phyloP scores from a whole-genome alignment of 805 yeast species.

The Sungouiella blattae region DNA sequence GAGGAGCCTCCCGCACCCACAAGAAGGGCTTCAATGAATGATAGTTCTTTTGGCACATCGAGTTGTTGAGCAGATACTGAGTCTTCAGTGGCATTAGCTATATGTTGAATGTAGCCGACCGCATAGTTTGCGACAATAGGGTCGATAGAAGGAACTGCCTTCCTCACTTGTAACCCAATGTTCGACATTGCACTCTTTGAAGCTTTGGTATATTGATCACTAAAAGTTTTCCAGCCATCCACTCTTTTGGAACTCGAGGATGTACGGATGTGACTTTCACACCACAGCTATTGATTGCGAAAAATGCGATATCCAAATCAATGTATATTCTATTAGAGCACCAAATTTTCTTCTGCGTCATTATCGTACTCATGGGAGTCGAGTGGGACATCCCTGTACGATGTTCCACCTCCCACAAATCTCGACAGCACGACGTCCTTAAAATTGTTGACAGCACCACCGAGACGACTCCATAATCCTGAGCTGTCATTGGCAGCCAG shows the following conservation, averaged over 20 bases:
- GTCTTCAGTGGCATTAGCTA: conserved; percentile 75
- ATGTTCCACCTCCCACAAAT: conserved; percentile 5
- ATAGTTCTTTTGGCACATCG: conserved; percentile 63
- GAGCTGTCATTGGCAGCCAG: conserved; percentile 1
- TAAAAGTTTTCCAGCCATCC: conserved; percentile 2
- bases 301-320: too few species aligned
- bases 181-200: conserved; percentile 33
- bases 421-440: conserved; percentile 16
- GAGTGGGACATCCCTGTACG: conserved; percentile 26
- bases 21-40: conserved; percentile 62
- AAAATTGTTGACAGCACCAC: conserved; percentile 23
- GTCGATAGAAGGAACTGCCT: conserved; percentile 83
- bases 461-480: conserved; percentile 26
- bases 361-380: conserved; percentile 32
- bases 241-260: background rate
- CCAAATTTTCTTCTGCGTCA: conserved; percentile 31
- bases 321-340: too few species aligned
- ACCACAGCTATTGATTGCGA: too few species aligned
- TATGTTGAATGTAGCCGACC: conserved; percentile 82
- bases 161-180: conserved; percentile 61
- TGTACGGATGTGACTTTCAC: conserved; percentile 4
- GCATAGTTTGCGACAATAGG: conserved; percentile 87
- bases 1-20: conserved; percentile 79
- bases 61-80: conserved; percentile 74
- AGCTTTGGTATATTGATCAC: too few species aligned